Percentiles rank a stretch among this genome's conserved stretches.
Conservation (phyloP, 1,284 basidiomycete species). For the Flammula alnicola region DNA sequence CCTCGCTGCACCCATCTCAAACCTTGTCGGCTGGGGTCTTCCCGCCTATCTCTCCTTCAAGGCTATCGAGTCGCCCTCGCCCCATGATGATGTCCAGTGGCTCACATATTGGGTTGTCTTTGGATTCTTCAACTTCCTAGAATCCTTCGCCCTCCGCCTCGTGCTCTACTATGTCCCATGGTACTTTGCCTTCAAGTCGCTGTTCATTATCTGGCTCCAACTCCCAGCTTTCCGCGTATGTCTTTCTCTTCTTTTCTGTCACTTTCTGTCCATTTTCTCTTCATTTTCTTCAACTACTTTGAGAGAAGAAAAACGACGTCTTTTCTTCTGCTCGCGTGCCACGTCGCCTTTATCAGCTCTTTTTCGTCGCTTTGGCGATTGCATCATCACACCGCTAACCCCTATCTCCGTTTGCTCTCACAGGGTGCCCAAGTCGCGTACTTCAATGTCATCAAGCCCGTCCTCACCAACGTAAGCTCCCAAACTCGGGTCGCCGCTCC, state of each 20-base stretch:
- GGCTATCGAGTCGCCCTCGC: slow-evolving; percentile 76
- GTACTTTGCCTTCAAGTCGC: slow-evolving; percentile 90
- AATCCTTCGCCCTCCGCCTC: slow-evolving; percentile 73
- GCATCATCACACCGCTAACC: slow-evolving; percentile 18
- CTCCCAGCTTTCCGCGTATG: slow-evolving; percentile 80
- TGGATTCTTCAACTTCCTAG: slow-evolving; percentile 85
- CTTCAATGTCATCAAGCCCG: slow-evolving; percentile 68
- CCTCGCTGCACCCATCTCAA: slow-evolving; percentile 81
- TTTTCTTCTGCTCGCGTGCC: slow-evolving; percentile 21
- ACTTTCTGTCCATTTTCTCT: slow-evolving; percentile 7
- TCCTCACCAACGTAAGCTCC: slow-evolving; percentile 58
- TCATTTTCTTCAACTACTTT: slow-evolving; percentile 1
- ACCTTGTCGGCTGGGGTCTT: slow-evolving; percentile 83
- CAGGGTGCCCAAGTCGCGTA: slow-evolving; percentile 81
- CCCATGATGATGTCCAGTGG: slow-evolving; percentile 86
- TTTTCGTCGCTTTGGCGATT: slow-evolving; percentile 23
- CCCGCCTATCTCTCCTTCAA: slow-evolving; percentile 88
- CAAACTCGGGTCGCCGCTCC: slow-evolving; percentile 40
- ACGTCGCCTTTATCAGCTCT: slow-evolving; percentile 18
- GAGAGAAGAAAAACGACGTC: slow-evolving; percentile 9
- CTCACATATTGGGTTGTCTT: slow-evolving; percentile 90
- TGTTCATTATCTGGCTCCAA: slow-evolving; percentile 88
- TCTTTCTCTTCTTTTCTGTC: slow-evolving; percentile 29
- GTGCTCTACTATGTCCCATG: slow-evolving; percentile 86
- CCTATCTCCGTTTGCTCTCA: slow-evolving; percentile 32